Percentiles rank a stretch among this genome's conserved stretches.
Evolutionary conservation across 805 yeast species (phyloP).

Genomic region (Debaryomyces castellii): DNA sequence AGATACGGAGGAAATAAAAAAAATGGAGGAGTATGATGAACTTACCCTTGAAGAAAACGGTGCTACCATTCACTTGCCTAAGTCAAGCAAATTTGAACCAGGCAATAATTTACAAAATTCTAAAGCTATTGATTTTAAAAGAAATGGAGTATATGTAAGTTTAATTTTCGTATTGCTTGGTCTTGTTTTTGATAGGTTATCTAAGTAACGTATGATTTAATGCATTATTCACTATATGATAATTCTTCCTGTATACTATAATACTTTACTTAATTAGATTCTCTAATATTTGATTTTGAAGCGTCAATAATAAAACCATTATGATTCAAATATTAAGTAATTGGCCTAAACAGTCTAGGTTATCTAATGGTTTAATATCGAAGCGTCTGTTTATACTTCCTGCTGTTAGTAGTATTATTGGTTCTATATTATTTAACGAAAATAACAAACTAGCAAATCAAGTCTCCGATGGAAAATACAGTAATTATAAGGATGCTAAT

Average conservation of each 20-base stretch:
- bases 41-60: not conserved
- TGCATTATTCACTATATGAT: not conserved
- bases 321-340: not conserved
- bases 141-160: not conserved
- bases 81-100: not conserved
- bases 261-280: not conserved
- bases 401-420: constrained; percentile 18
- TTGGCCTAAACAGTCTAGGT: not conserved
- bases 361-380: not conserved
- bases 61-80: not conserved
- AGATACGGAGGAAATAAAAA: constrained; percentile 3
- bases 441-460: constrained; percentile 57
- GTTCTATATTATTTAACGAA: constrained; percentile 36
- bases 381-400: constrained; percentile 12
- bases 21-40: not conserved
- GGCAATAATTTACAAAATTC: not conserved
- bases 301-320: not conserved
- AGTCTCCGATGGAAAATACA: constrained; percentile 50
- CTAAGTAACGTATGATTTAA: constrained; percentile 4
- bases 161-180: constrained; percentile 2
- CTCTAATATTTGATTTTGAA: not conserved
- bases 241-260: not conserved
- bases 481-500: constrained; percentile 38
- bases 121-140: not conserved
- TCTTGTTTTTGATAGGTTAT: constrained; percentile 4